These are phyloP conservation scores for Suhomyces anneliseae DNA, from an alignment of 1,139 yeast species.

Conservation along the genomic window DNA sequence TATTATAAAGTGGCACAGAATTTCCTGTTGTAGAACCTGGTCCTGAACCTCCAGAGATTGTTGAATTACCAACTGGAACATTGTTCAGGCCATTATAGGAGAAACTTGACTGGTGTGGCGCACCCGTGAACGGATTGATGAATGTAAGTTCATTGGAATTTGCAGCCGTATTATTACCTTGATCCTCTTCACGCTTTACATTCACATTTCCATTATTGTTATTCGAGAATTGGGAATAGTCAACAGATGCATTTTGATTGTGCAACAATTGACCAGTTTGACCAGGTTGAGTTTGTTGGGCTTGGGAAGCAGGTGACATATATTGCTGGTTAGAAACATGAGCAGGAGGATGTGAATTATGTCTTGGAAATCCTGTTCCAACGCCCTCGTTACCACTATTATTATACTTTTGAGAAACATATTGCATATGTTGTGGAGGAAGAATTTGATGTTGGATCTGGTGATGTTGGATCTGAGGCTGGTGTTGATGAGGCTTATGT, in stretches of 20 bases:
- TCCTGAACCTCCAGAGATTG: conserved; percentile 1
- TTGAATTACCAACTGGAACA: conserved; percentile 1
- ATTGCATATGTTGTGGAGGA: conserved; percentile 10
- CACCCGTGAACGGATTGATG: conserved; percentile 15
- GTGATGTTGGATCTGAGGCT: conserved; percentile 3
- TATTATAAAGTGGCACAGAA: conserved; percentile 10
- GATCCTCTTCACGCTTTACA: conserved; percentile 11
- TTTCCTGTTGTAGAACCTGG: conserved; percentile 7
- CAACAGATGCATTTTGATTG: conserved; percentile 4
- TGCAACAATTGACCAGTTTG: neutral
- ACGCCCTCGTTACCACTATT: conserved; percentile 4
- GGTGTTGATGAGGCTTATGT: conserved; percentile 11
- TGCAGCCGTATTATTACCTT: neutral
- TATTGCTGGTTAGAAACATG: conserved; percentile 12
- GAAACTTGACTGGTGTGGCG: conserved; percentile 12
- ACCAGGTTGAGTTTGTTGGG: conserved; percentile 6
- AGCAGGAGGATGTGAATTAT: conserved; percentile 18
- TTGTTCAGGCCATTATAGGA: conserved; percentile 7
- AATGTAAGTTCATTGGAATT: conserved; percentile 11
- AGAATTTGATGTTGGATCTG: conserved; percentile 8
- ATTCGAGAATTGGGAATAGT: conserved; percentile 5
- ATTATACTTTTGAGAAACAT: conserved; percentile 9
- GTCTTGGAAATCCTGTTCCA: conserved; percentile 10
- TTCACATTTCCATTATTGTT: neutral
- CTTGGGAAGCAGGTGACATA: conserved; percentile 12